Evolutionary conservation across 176 grass and related monocot species (phyloP).

Genomic region (Musa acuminata): DNA sequence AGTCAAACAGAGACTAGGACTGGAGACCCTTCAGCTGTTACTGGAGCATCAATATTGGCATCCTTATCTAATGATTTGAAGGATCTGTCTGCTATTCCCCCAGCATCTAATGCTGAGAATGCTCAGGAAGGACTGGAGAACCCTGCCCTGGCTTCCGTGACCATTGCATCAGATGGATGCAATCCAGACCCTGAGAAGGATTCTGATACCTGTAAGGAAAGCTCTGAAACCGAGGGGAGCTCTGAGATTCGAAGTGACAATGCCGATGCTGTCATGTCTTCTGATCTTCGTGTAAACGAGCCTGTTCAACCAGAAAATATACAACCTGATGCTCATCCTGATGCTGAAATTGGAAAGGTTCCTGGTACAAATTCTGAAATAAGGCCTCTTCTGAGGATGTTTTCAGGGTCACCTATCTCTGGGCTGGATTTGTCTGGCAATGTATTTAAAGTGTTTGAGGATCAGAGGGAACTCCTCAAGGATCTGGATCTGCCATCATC

Average conservation of each 20-base stretch:
- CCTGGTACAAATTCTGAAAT: constrained; percentile 50
- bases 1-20: constrained; percentile 54
- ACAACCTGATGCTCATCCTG: constrained; percentile 43
- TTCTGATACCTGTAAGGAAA: constrained; percentile 43
- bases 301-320: constrained; percentile 37
- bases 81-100: constrained; percentile 26
- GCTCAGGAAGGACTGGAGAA: constrained; percentile 28
- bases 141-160: constrained; percentile 38
- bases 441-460: constrained; percentile 73
- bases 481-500: constrained; percentile 36
- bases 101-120: constrained; percentile 31
- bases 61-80: constrained; percentile 60
- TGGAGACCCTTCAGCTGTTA: constrained; percentile 48
- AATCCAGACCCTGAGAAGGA: constrained; percentile 49
- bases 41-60: constrained; percentile 70
- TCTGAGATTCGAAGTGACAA: constrained; percentile 51
- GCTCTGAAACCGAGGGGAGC: constrained; percentile 49
- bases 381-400: constrained; percentile 63
- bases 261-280: constrained; percentile 33
- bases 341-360: constrained; percentile 56
- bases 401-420: constrained; percentile 49
- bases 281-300: constrained; percentile 43
- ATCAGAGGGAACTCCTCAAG: constrained; percentile 63
- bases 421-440: constrained; percentile 81
- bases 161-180: constrained; percentile 44